These are phyloP conservation scores for Saitozyma podzolica DNA, from an alignment of 768 basidiomycete genomes.

Conservation along the genomic window DNA sequence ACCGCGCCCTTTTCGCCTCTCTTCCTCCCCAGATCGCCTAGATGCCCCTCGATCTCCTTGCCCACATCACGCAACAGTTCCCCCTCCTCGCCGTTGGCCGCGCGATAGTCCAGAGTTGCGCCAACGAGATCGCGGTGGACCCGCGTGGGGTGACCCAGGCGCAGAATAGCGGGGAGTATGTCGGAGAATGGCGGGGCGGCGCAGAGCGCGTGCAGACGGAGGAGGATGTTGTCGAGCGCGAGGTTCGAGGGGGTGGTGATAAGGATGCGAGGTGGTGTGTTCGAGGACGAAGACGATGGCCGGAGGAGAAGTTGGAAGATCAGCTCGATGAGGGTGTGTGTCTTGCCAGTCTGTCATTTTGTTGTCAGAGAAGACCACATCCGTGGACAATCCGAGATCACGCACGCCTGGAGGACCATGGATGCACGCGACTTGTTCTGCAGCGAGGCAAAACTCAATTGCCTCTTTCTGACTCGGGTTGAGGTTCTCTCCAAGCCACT, in stretches of 20 bases:
- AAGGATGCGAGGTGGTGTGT: conserved; percentile 33
- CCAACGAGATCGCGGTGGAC: conserved; percentile 64
- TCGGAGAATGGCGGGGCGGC: conserved; percentile 28
- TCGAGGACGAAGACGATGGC: conserved; percentile 12
- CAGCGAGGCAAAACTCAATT: conserved; percentile 75
- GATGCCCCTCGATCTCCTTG: conserved; percentile 70
- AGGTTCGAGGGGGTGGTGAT: conserved; percentile 59
- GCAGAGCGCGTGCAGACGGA: conserved; percentile 60
- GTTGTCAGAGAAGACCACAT: neutral
- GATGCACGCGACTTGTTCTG: conserved; percentile 82
- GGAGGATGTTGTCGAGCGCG: conserved; percentile 85
- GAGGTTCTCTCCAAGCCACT: conserved; percentile 72
- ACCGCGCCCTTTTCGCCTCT: conserved; percentile 54
- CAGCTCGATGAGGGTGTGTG: conserved; percentile 89
- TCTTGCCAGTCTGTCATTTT: conserved; percentile 77
- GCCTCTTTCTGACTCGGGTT: conserved; percentile 84
- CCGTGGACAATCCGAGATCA: conserved; percentile 11
- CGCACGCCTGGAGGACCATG: conserved; percentile 87
- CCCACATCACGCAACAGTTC: conserved; percentile 86
- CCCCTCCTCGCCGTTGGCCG: conserved; percentile 59
- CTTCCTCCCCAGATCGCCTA: conserved; percentile 70
- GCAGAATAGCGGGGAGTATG: conserved; percentile 61
- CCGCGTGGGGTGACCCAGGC: conserved; percentile 95
- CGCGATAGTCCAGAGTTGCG: conserved; percentile 55
- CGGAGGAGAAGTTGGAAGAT: conserved; percentile 65